These are phyloP conservation scores for Pezicula carpinea DNA, from an alignment of 2,329 filamentous ascomycete species.

Conservation along the genomic window DNA sequence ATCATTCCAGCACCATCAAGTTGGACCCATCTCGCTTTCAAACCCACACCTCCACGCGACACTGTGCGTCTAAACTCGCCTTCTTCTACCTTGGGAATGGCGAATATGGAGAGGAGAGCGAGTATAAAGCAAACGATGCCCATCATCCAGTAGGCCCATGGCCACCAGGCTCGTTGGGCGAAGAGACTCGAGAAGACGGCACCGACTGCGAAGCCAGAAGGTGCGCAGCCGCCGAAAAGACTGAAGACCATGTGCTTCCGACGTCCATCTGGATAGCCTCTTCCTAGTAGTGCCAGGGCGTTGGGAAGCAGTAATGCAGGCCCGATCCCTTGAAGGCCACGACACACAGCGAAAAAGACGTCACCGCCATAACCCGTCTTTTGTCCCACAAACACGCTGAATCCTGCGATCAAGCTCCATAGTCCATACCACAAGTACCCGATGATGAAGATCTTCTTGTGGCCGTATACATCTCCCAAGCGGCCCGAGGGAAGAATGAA, in stretches of 20 bases:
- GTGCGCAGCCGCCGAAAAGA: constrained; percentile 43
- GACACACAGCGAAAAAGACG: constrained; percentile 39
- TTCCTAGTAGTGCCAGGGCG: constrained; percentile 42
- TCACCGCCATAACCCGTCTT: constrained; percentile 29
- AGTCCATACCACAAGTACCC: constrained; percentile 33
- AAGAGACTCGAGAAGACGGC: constrained; percentile 35
- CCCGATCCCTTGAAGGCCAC: constrained; percentile 48
- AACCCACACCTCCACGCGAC: constrained; percentile 26
- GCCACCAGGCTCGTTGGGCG: constrained; percentile 38
- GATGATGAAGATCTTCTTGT: constrained; percentile 39
- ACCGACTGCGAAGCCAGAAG: constrained; percentile 38
- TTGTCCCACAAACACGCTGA: constrained; percentile 15
- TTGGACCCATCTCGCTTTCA: constrained; percentile 16
- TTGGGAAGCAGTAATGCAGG: constrained; percentile 46
- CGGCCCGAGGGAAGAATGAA: constrained; percentile 47
- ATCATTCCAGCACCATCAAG: constrained; percentile 39
- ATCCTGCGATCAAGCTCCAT: constrained; percentile 12
- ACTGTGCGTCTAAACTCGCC: constrained; percentile 10
- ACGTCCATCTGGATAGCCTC: constrained; percentile 40
- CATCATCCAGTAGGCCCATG: constrained; percentile 41
- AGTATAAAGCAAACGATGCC: constrained; percentile 32
- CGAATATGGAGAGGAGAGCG: constrained; percentile 27
- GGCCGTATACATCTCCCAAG: constrained; percentile 45
- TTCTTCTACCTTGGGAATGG: constrained; percentile 28
- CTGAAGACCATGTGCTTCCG: constrained; percentile 40